Evolutionary conservation across 2,329 filamentous ascomycete species (phyloP).

Genomic region (Pseudocercospora pini-densiflorae): DNA sequence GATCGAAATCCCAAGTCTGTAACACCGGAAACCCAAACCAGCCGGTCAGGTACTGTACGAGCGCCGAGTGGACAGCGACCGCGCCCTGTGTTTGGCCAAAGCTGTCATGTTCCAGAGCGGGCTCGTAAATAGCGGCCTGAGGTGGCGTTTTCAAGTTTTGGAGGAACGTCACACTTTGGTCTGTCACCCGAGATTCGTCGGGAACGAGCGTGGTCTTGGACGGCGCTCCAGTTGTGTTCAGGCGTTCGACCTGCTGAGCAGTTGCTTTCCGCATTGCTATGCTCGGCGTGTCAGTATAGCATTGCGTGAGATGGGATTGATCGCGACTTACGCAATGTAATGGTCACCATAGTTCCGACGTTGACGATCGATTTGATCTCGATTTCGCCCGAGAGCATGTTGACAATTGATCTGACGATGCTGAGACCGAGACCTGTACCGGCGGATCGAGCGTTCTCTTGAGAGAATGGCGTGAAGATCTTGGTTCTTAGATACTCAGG

Average conservation of each 20-base stretch:
- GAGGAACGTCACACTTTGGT: conserved; percentile 49
- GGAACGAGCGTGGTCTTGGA: conserved; percentile 3
- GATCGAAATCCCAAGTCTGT: conserved; percentile 30
- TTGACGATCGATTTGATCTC: conserved; percentile 49
- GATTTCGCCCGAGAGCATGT: conserved; percentile 63
- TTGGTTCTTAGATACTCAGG: conserved; percentile 64
- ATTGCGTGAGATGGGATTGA: conserved; percentile 30
- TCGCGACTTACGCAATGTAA: conserved; percentile 23
- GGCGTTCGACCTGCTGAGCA: not conserved
- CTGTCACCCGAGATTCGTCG: conserved; percentile 32
- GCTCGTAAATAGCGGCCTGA: conserved; percentile 31
- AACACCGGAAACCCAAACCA: conserved; percentile 33
- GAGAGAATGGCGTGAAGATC: conserved; percentile 67
- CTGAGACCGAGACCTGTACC: conserved; percentile 69
- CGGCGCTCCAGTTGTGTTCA: not conserved
- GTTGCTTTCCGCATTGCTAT: conserved; percentile 50
- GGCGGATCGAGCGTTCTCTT: conserved; percentile 64
- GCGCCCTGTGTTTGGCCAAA: conserved; percentile 29
- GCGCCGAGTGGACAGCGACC: conserved; percentile 26
- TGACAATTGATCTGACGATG: conserved; percentile 65
- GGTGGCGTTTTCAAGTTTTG: conserved; percentile 45
- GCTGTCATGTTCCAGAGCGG: conserved; percentile 28
- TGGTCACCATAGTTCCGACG: conserved; percentile 30
- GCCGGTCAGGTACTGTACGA: conserved; percentile 29
- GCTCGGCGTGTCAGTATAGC: conserved; percentile 49